These are phyloP conservation scores for Sporothrix luriei DNA, from an alignment of 2,329 filamentous ascomycete species.

Conservation along the genomic window DNA sequence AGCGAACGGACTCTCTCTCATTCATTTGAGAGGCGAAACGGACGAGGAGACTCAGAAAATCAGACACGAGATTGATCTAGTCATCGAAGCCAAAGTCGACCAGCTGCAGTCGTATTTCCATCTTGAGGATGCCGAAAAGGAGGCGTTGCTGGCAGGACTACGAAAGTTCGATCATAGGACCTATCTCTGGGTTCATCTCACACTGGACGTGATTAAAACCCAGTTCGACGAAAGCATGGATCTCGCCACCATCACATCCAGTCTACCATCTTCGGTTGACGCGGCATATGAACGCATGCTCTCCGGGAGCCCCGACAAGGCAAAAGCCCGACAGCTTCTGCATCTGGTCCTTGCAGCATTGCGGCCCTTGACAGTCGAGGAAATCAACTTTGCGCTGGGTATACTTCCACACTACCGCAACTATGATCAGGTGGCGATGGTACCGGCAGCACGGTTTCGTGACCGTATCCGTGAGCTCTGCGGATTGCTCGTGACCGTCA, in stretches of 20 bases:
- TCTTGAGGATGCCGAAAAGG: neutral
- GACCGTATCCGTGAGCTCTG: neutral
- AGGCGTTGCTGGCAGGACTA: neutral
- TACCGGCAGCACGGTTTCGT: neutral
- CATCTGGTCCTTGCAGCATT: neutral
- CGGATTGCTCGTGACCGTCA: neutral
- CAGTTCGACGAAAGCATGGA: neutral
- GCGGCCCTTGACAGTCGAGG: neutral
- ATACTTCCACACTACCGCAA: neutral
- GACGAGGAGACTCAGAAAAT: neutral
- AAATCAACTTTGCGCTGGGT: neutral
- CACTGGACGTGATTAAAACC: neutral
- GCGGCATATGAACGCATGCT: constrained; percentile 9
- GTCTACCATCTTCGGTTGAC: neutral
- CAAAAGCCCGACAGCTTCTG: neutral
- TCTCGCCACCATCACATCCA: neutral
- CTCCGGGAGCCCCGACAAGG: neutral
- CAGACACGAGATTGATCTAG: neutral
- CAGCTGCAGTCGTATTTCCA: neutral
- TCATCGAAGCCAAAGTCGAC: neutral
- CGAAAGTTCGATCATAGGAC: neutral
- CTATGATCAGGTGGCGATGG: neutral
- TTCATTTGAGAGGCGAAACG: neutral
- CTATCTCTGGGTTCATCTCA: neutral
- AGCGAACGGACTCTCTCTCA: neutral